Base-by-base conservation (phyloP, 108 stramenopile genomes). In the Schizochytrium sp. region DNA sequence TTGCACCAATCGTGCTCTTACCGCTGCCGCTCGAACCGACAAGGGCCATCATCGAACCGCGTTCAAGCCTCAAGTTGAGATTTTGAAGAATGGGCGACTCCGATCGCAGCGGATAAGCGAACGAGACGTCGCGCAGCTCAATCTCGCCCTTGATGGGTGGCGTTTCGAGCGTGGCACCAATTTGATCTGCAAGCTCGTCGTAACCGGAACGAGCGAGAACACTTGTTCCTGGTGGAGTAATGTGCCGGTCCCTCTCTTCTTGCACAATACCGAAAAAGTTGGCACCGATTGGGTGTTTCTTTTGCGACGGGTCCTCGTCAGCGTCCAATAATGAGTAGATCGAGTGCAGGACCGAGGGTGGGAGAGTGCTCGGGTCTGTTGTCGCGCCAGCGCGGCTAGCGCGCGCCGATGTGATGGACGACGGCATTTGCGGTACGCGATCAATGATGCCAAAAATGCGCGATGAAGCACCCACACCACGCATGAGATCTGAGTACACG, bases 1-100 rank as follows among this genome's bases (percentile, higher is more conserved):
- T 91, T 10, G 94, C 91, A 23, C 97, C 92, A 90, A 97, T 92
- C 29, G 97, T 96, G 23, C 95, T 95, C 92, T 99, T 99, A 57
- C 99, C 98, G 60, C 92, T 95, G 8, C 98, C 98, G 87, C 94
- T 95, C 34, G 95, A 87, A 58, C 98, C 98, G 28, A 98, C 98
- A 72, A 99, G 91, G 4, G 98, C 98, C 41, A 98, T 95, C 51
- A 94, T 95, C 88, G 97, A 96, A 44, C 97, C 96, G 41, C 95
- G 93, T 44, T 95, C 91, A n/a, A 98, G 92, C 29, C 93, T 88
- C 16, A 98, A 91, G 69, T 94, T 91, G 18, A 98, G 90, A 18
- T 88, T 89, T 23, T 59, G 87, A 47, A 97, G 91, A 23, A 96
- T 96, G 25, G 95, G 94, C 57, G 87, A 88, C 10, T 96, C 95